Evolutionary conservation across 2,329 filamentous ascomycete genomes (phyloP), one percentile per base, ranked within the genome.

Genomic region (Scolecobasidium constrictum): DNA sequence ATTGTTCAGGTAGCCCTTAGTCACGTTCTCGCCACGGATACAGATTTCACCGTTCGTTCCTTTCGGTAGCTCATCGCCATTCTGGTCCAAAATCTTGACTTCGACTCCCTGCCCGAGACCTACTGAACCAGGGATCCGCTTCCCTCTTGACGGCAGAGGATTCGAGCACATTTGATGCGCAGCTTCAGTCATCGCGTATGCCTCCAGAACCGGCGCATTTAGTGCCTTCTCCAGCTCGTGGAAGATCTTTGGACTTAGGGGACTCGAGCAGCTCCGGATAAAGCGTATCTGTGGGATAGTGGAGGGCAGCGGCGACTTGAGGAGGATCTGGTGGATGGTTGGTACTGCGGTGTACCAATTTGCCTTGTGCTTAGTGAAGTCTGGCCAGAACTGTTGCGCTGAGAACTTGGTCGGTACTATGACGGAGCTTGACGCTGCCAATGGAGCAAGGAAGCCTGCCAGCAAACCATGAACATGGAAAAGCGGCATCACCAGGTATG

Each of bases 311-410:
- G 82, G 77, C 51, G 74, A 78, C 64, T 82, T 85, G 46, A 94
- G 76, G 3, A 94, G 71, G 53, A 94, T 90, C 57, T 92, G 86
- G 61, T 93, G 86, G 57, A 94, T 93, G 1, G 86, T 93, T 1
- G 86, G 86, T n/a, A 92, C 86, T 1, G 86, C 86, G 0, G 86
- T 92, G 64, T 92, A 94, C 86, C 86, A 94, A 59, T 86, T 94
- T 19, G 86, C 86, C 49, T 77, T 71, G 66, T 87, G 71, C 4
- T 71, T 67, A 50, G 71, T 71, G 54, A 92, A 92, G 59, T 92
- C 81, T 18, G 63, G 60, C 86, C 86, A 94, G 64, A 94, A 94
- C 16, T 84, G 79, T 1, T 75, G 74, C 6, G 86, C 85, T 3
- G 84, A 90, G 72, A 93, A 93, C 55, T 80, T 83, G 42, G 70